A percentile compares a stretch with the other conserved stretches of the same genome.
Evolutionary conservation across 371 early-diverging fungal species (phyloP).

Genomic region (Mucor indicus): DNA sequence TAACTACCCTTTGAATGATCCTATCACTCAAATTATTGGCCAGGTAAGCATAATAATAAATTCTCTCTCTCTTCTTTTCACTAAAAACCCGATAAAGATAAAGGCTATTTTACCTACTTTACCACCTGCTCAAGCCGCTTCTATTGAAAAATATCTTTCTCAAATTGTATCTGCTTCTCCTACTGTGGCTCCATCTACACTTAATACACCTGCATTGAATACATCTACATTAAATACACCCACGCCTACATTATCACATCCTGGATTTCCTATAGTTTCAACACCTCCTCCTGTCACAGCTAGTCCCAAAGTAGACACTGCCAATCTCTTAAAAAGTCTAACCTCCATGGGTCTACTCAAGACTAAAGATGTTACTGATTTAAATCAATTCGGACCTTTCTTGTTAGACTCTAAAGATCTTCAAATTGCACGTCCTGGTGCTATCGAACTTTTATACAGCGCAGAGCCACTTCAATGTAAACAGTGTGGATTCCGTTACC

Average conservation of each 20-base stretch:
- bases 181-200: slow-evolving; percentile 14
- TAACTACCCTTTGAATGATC: slow-evolving; percentile 5
- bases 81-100: too few species aligned
- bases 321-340: slow-evolving; percentile 34
- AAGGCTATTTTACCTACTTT: slow-evolving; percentile 43
- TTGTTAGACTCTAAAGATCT: slow-evolving; percentile 46
- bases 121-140: slow-evolving; percentile 31
- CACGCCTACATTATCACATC: slow-evolving; percentile 8
- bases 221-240: background rate
- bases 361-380: background rate
- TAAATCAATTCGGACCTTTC: slow-evolving; percentile 20
- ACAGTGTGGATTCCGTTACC: slow-evolving; percentile 88
- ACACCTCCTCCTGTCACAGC: background rate
- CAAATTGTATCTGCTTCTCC: slow-evolving; percentile 26
- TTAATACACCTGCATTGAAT: slow-evolving; percentile 9
- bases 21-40: slow-evolving; percentile 25
- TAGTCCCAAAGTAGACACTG: slow-evolving; percentile 16
- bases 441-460: slow-evolving; percentile 70
- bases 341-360: slow-evolving; percentile 35
- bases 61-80: background rate
- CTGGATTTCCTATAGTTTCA: background rate
- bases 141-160: slow-evolving; percentile 38
- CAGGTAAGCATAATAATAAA: slow-evolving; percentile 21
- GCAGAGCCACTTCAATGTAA: slow-evolving; percentile 78
- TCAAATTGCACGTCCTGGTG: slow-evolving; percentile 53